Percentiles rank a stretch among this genome's conserved stretches.
Conservation (phyloP, 2,329 filamentous ascomycete genomes). For the Pseudogymnoascus sp. region DNA sequence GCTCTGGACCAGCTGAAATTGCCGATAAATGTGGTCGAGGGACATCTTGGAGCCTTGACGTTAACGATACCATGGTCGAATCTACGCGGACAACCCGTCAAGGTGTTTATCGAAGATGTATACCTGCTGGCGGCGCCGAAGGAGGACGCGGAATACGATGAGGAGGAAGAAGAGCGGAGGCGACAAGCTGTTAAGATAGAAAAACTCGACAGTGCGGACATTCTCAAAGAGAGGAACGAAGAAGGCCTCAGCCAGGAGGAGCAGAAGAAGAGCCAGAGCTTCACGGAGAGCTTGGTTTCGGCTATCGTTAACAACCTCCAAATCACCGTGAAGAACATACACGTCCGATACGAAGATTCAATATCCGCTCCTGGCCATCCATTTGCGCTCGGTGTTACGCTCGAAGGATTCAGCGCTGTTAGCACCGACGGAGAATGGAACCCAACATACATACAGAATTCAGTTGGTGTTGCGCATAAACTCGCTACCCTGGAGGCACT, state of each 20-base stretch:
- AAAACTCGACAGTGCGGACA: conserved; percentile 90
- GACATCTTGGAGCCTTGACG: conserved; percentile 85
- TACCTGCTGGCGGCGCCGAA: conserved; percentile 91
- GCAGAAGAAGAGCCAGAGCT: conserved; percentile 95
- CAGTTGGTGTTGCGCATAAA: conserved; percentile 78
- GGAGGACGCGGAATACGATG: conserved; percentile 87
- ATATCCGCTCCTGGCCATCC: conserved; percentile 92
- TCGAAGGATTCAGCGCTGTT: conserved; percentile 94
- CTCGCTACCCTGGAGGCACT: conserved; percentile 82
- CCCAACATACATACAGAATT: conserved; percentile 90
- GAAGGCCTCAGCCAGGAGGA: conserved; percentile 92
- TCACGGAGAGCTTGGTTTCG: conserved; percentile 87
- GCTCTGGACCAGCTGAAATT: conserved; percentile 95
- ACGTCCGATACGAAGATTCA: conserved; percentile 95
- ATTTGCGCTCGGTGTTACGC: conserved; percentile 82
- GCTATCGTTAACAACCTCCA: conserved; percentile 98
- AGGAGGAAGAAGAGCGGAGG: conserved; percentile 81
- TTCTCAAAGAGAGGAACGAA: conserved; percentile 84
- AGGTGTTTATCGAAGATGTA: conserved; percentile 93
- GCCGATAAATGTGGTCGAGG: conserved; percentile 92
- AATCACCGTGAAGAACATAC: conserved; percentile 96
- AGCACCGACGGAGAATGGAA: conserved; percentile 94
- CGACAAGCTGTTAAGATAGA: conserved; percentile 96
- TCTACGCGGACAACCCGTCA: conserved; percentile 84
- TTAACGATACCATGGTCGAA: conserved; percentile 97